phyloP scores from a whole-genome alignment of 2,329 filamentous ascomycete genomes.

The Penicillium sp. region DNA sequence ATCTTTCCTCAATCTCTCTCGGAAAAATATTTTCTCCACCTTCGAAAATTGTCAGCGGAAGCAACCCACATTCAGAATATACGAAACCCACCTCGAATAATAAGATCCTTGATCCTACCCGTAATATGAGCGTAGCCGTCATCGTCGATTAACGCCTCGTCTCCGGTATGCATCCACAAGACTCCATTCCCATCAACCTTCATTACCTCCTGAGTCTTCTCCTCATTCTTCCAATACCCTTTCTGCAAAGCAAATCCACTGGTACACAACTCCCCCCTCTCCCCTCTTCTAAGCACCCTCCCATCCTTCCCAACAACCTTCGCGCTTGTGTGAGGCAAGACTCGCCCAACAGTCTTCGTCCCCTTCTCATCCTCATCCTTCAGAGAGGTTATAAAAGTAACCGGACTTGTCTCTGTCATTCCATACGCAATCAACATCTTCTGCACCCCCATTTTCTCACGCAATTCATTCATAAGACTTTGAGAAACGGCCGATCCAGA shows the following conservation, averaged over 20 bases:
- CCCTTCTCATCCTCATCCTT: background rate
- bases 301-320: background rate
- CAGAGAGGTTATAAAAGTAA: conserved; percentile 19
- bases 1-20: conserved; percentile 68
- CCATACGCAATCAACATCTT: conserved; percentile 39
- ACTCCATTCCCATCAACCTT: conserved; percentile 57
- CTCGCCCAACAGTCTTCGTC: conserved; percentile 31
- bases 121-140: conserved; percentile 69
- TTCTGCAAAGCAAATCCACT: conserved; percentile 65
- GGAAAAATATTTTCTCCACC: conserved; percentile 70
- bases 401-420: background rate
- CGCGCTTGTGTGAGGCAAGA: background rate
- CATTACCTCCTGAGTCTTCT: conserved; percentile 63
- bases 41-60: conserved; percentile 16
- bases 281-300: background rate
- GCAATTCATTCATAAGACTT: conserved; percentile 60
- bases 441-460: background rate
- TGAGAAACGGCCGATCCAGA: conserved; percentile 77
- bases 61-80: background rate
- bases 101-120: conserved; percentile 73
- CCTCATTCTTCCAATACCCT: conserved; percentile 42
- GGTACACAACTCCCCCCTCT: background rate
- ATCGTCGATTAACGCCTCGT: conserved; percentile 50
- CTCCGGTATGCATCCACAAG: conserved; percentile 64
- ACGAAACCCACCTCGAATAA: conserved; percentile 60